Percentiles rank a stretch among this genome's conserved stretches.
Evolutionary conservation across 176 grass and related monocot genomes (phyloP).

Genomic region (Otatea glauca): DNA sequence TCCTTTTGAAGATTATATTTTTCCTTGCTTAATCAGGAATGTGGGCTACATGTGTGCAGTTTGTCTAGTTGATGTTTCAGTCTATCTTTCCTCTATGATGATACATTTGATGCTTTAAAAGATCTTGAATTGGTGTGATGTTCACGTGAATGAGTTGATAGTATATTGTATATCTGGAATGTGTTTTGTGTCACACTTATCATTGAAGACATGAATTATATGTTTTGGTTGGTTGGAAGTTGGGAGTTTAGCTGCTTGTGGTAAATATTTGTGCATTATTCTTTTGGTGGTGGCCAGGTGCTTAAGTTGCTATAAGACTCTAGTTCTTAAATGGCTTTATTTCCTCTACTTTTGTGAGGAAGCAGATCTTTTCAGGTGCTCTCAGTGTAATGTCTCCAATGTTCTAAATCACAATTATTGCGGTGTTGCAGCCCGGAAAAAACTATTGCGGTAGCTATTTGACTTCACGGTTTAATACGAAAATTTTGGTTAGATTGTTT

Average conservation of each 20-base stretch:
- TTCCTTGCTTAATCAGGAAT: background rate
- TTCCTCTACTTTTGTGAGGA: background rate
- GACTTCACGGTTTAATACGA: background rate
- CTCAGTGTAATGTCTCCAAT: background rate
- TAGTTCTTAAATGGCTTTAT: background rate
- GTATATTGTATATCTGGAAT: background rate
- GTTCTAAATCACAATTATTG: background rate
- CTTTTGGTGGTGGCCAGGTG: background rate
- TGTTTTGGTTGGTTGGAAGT: constrained; percentile 16
- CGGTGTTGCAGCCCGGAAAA: background rate
- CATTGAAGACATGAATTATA: constrained; percentile 20
- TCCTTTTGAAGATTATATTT: background rate
- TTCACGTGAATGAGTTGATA: constrained; percentile 14
- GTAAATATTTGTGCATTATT: constrained; percentile 26
- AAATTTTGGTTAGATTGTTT: background rate
- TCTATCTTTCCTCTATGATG: background rate
- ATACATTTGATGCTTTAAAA: background rate
- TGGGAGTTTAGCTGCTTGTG: constrained; percentile 6
- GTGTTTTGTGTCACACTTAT: constrained; percentile 22
- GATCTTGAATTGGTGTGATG: background rate
- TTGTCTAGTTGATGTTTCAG: background rate
- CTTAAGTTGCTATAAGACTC: background rate
- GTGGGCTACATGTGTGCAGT: background rate
- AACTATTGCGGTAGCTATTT: background rate
- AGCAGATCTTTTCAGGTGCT: background rate